Percentiles rank a stretch among this genome's conserved stretches.
phyloP scores from a whole-genome alignment of 352 stramenopile species.

The Pythium monospermum region DNA sequence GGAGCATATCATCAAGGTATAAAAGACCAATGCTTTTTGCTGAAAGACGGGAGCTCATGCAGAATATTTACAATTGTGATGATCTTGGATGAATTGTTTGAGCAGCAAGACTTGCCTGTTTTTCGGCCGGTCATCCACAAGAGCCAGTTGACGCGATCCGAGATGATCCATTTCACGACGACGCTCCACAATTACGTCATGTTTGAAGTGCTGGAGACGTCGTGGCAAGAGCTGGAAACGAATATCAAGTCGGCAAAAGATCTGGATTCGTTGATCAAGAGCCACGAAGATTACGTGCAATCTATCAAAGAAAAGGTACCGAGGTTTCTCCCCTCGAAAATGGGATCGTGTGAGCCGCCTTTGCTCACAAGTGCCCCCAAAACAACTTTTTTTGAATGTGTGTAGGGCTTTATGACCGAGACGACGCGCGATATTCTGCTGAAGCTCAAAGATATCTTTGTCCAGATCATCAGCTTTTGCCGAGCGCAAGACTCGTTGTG shows the following conservation, averaged over 20 bases:
- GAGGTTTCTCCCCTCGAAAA: neutral
- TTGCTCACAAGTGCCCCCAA: no score
- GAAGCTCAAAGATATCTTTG: constrained; percentile 79
- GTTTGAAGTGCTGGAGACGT: constrained; percentile 96
- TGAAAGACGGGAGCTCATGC: neutral
- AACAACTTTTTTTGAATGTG: neutral
- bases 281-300: constrained; percentile 93
- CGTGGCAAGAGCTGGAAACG: constrained; percentile 91
- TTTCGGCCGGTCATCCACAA: constrained; percentile 79
- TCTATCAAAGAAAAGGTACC: constrained; percentile 86
- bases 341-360: no score
- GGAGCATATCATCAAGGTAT: constrained; percentile 89
- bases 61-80: neutral
- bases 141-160: constrained; percentile 92
- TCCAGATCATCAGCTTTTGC: constrained; percentile 79
- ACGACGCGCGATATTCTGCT: constrained; percentile 63
- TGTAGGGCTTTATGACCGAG: constrained; percentile 80
- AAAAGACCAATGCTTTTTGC: neutral
- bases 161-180: constrained; percentile 98
- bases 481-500: constrained; percentile 81
- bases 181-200: constrained; percentile 99
- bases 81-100: no score
- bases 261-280: constrained; percentile 94
- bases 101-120: constrained; percentile 19
- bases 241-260: constrained; percentile 88